These are phyloP conservation scores for Daedaleopsis sinensis DNA, from an alignment of 768 basidiomycete species.

Conservation along the genomic window DNA sequence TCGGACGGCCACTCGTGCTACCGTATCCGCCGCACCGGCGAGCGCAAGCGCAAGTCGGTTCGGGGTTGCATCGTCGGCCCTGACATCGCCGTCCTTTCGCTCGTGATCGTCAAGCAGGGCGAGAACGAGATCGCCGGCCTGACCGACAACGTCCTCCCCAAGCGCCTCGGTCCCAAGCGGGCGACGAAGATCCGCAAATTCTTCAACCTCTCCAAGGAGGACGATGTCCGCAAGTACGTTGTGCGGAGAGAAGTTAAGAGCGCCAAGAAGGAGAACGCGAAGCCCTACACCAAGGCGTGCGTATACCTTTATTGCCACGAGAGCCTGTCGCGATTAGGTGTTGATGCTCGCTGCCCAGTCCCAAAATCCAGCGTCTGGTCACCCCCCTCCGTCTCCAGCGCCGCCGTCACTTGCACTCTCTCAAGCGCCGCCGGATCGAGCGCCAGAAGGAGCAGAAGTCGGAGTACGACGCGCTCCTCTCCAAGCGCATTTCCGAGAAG, in stretches of 20 bases:
- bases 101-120: conserved; percentile 97
- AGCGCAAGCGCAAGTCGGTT: conserved; percentile 99
- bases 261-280: conserved; percentile 85
- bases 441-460: conserved; percentile 93
- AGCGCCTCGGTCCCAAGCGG: conserved; percentile 95
- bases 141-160: conserved; percentile 91
- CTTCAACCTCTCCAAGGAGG: conserved; percentile 97
- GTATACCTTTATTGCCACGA: conserved; percentile 34
- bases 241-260: conserved; percentile 89
- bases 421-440: conserved; percentile 87
- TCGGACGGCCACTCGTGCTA: conserved; percentile 98
- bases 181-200: conserved; percentile 96
- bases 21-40: conserved; percentile 87
- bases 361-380: conserved; percentile 96
- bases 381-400: conserved; percentile 96
- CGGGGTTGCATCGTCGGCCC: conserved; percentile 97
- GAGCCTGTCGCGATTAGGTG: neutral
- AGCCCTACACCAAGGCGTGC: conserved; percentile 97
- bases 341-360: conserved; percentile 46
- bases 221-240: conserved; percentile 98
- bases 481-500: conserved; percentile 92
- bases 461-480: conserved; percentile 85
- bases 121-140: conserved; percentile 88
- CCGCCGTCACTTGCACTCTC: conserved; percentile 86
- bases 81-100: conserved; percentile 92